Base-by-base conservation (phyloP, 148 eudicot genomes). In the Fagopyrum tataricum region DNA sequence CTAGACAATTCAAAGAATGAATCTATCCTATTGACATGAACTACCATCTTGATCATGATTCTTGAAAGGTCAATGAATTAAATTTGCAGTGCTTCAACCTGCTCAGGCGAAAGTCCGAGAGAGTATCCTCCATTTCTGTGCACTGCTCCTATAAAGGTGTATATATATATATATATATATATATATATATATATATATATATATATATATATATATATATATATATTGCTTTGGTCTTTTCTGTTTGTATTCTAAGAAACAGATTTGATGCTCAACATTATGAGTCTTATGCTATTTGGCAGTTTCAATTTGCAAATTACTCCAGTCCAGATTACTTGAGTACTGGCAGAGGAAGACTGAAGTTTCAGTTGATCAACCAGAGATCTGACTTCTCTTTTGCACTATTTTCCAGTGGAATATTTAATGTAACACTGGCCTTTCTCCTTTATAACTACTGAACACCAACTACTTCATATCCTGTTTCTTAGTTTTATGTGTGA, bases 301-400 rank as follows among this genome's bases (percentile, higher is more conserved):
- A 94, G 98, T 94, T 73, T 73, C 97, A 94, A 76, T 89, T 83
- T 83, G 96, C 97, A 78, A 91, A 86, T 56, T 87, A 74, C 74
- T 82, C 82, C 53, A 91, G 76, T 75, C 88, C 88, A 62, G 73
- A 82, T 47, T 94, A 88, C 76, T 73, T 31, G 47, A 67, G 72
- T 12, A 85, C 84, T 7, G 97, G 98, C 26, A 87, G 78, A 59
- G 97, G 93, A 67, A 47, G 78, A 37, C 67, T 94, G 85, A 89
- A 79, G 86, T 82, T 94, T 79, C 93, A 83, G 67, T 72, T 91
- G 86, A 87, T 94, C 82, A 94, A 94, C 71, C 98, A 94, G 77
- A 83, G 98, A 83, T 81, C 96, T 0, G 91, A 94, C 72, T 89
- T 87, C 81, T 81, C 96, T 4, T 91, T 94, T 73, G 98, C 84